A percentile compares a stretch with the other conserved stretches of the same genome.
These are phyloP conservation scores for Leccinum fibrillosum DNA, from an alignment of 768 basidiomycete genomes.

Conservation along the genomic window DNA sequence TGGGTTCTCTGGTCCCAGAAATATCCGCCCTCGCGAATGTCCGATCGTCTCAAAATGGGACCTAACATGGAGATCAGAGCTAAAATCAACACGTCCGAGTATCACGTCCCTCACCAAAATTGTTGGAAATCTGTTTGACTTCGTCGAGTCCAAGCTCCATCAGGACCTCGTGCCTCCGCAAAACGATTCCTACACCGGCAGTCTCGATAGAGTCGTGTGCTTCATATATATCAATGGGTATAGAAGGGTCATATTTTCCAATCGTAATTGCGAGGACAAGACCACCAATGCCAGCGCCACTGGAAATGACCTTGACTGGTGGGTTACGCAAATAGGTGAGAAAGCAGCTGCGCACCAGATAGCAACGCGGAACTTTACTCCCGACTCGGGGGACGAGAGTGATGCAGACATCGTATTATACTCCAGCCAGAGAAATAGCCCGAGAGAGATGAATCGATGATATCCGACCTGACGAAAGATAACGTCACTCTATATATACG, in stretches of 20 bases:
- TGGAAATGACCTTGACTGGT: constrained; percentile 3
- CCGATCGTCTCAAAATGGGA: constrained; percentile 14
- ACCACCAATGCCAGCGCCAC: constrained; percentile 42
- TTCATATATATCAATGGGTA: constrained; percentile 46
- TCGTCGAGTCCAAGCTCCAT: constrained; percentile 41
- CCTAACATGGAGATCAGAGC: not conserved
- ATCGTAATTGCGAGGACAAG: constrained; percentile 41
- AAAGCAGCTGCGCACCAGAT: constrained; percentile 15
- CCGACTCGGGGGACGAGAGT: not conserved
- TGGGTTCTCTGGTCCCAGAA: constrained; percentile 22
- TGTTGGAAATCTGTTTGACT: constrained; percentile 14
- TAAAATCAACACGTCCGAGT: not conserved
- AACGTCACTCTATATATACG: no score
- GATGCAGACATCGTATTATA: not conserved
- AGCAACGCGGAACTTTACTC: constrained; percentile 18
- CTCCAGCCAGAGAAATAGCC: not conserved
- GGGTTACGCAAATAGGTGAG: not conserved
- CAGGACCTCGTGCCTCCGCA: constrained; percentile 46
- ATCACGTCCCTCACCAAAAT: constrained; percentile 4
- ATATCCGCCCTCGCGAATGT: constrained; percentile 32
- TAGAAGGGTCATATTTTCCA: constrained; percentile 26
- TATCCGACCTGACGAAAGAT: not conserved
- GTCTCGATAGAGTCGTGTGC: constrained; percentile 37
- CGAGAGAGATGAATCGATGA: not conserved
- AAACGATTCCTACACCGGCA: constrained; percentile 40